These are phyloP conservation scores for Brassica rapa DNA, from an alignment of 345 rosid species.

Conservation along the genomic window DNA sequence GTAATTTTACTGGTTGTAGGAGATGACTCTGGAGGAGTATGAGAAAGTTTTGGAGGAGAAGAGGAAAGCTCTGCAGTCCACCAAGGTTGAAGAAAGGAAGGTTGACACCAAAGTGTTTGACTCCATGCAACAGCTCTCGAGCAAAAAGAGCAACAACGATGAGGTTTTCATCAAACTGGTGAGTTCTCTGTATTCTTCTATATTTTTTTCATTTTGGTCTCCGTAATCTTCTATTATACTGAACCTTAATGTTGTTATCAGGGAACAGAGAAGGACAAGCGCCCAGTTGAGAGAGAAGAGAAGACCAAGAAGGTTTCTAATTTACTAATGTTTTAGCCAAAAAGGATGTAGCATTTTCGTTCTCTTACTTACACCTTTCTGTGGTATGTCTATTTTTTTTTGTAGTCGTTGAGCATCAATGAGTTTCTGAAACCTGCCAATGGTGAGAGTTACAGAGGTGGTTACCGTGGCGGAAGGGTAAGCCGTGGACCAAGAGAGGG, in stretches of 20 bases:
- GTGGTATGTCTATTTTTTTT: neutral
- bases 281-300: slow-evolving; percentile 61
- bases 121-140: slow-evolving; percentile 70
- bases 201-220: neutral
- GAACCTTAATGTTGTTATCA: slow-evolving; percentile 13
- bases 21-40: slow-evolving; percentile 89
- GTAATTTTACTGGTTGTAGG: slow-evolving; percentile 42
- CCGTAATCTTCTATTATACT: neutral
- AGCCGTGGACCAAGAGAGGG: slow-evolving; percentile 48
- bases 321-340: neutral
- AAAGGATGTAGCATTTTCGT: neutral
- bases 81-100: slow-evolving; percentile 66
- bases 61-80: slow-evolving; percentile 57
- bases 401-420: slow-evolving; percentile 61
- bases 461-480: slow-evolving; percentile 54
- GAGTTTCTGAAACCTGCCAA: slow-evolving; percentile 76
- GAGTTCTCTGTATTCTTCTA: neutral
- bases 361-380: neutral
- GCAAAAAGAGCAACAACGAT: slow-evolving; percentile 58
- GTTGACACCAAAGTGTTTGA: slow-evolving; percentile 64
- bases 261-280: slow-evolving; percentile 77
- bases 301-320: slow-evolving; percentile 55
- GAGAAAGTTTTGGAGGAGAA: slow-evolving; percentile 73
- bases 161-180: slow-evolving; percentile 70
- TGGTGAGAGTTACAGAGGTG: slow-evolving; percentile 54